Evolutionary conservation across 257 asterid genomes (phyloP).

Genomic region (Ocimum tenuiflorum): DNA sequence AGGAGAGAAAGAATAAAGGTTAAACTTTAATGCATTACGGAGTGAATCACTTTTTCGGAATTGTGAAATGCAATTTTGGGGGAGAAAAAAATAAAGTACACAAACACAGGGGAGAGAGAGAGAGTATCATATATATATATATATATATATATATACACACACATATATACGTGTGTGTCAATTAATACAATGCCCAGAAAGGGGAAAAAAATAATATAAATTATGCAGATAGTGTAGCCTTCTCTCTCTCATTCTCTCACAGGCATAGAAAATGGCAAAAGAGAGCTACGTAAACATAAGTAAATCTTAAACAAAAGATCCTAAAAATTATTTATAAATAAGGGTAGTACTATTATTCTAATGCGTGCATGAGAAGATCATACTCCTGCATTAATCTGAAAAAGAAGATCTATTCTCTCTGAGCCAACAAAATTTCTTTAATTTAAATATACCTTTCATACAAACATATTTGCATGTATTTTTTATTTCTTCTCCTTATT

Average conservation of each 20-base stretch:
- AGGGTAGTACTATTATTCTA: not conserved
- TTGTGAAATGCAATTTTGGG: too few relatives aligned
- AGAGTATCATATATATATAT: too few relatives aligned
- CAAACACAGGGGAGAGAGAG: too few relatives aligned
- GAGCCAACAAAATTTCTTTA: not conserved
- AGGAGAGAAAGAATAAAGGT: too few relatives aligned
- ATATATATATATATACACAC: too few relatives aligned
- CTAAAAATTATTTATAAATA: not conserved
- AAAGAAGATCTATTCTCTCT: constrained; percentile 9
- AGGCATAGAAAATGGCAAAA: constrained; percentile 10
- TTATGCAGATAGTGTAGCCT: not conserved
- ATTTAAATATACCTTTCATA: too few relatives aligned
- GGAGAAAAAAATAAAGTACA: too few relatives aligned
- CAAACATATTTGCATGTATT: too few relatives aligned
- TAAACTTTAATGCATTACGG: too few relatives aligned
- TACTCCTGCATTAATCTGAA: not conserved
- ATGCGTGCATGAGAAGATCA: constrained; percentile 5
- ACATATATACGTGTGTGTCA: too few relatives aligned
- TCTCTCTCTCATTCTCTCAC: not conserved
- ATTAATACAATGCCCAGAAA: not conserved
- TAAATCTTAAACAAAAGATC: constrained; percentile 6
- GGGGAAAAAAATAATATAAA: not conserved
- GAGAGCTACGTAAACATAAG: not conserved
- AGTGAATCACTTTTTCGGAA: too few relatives aligned
- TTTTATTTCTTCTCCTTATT: too few relatives aligned